A percentile compares a stretch with the other conserved stretches of the same genome.
phyloP scores from a whole-genome alignment of 495 filamentous ascomycete genomes.

The Cudoniella acicularis region DNA sequence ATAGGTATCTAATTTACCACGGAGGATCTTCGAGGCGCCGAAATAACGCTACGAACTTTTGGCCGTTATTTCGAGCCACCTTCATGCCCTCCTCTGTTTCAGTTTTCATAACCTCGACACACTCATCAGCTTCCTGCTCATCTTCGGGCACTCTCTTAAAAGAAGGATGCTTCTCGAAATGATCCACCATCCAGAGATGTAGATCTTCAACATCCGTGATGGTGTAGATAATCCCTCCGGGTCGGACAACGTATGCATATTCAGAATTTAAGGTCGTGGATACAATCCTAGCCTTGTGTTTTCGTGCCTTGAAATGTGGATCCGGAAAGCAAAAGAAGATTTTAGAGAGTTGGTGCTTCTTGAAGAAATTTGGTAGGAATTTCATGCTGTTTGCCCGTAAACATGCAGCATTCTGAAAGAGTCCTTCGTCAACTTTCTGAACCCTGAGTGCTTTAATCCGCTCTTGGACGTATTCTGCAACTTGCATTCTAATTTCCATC shows the following conservation, averaged over 20 bases:
- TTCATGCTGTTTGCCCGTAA: constrained; percentile 96
- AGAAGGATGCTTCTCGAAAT: constrained; percentile 68
- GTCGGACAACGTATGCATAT: constrained; percentile 83
- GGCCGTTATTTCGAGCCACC: constrained; percentile 82
- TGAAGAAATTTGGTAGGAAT: constrained; percentile 94
- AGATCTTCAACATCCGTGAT: constrained; percentile 97
- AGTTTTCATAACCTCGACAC: constrained; percentile 73
- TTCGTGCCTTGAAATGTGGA: constrained; percentile 94
- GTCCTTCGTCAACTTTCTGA: constrained; percentile 53
- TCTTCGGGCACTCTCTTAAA: constrained; percentile 63
- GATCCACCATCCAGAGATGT: constrained; percentile 84
- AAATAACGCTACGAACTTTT: constrained; percentile 85
- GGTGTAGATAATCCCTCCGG: constrained; percentile 85
- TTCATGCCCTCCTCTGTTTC: constrained; percentile 98
- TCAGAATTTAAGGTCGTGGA: constrained; percentile 83
- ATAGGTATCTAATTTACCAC: constrained; percentile 23
- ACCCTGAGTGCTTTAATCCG: constrained; percentile 75
- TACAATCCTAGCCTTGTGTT: constrained; percentile 94
- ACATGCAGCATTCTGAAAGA: constrained; percentile 82
- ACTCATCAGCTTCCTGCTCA: constrained; percentile 69
- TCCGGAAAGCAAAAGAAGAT: constrained; percentile 98
- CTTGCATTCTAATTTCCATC: constrained; percentile 87
- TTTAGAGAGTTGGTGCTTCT: constrained; percentile 68
- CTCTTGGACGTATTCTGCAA: constrained; percentile 83
- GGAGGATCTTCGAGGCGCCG: constrained; percentile 55